Conservation (phyloP, 495 filamentous ascomycete genomes). For the Cercophora sp. region DNA sequence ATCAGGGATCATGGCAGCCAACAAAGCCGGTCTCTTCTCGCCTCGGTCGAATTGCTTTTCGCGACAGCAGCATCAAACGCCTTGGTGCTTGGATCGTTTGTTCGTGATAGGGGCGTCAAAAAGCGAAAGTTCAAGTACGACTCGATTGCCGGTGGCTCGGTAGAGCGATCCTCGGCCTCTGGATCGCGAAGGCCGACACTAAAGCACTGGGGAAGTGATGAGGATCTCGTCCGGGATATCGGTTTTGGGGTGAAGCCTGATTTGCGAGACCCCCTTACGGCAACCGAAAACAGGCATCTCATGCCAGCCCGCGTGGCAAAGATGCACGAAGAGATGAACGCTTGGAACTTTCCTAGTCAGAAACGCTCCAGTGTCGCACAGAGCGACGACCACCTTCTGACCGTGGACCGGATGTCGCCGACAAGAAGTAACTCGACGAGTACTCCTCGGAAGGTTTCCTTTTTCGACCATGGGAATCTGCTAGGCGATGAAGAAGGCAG, state of each 20-base stretch:
- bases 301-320: conserved; percentile 31
- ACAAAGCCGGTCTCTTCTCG: conserved; percentile 70
- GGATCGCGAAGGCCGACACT: conserved; percentile 43
- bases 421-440: conserved; percentile 31
- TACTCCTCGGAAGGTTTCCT: conserved; percentile 52
- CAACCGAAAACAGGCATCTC: conserved; percentile 15
- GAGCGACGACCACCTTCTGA: conserved; percentile 33
- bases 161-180: conserved; percentile 42
- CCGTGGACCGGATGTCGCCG: conserved; percentile 19
- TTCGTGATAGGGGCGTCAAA: conserved; percentile 73
- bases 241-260: conserved; percentile 64
- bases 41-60: conserved; percentile 73
- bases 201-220: conserved; percentile 78
- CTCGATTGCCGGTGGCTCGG: conserved; percentile 37
- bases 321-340: conserved; percentile 27
- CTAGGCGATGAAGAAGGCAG: conserved; percentile 40
- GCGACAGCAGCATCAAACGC: conserved; percentile 74
- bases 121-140: conserved; percentile 68
- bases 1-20: conserved; percentile 60
- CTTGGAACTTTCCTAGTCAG: conserved; percentile 37
- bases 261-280: conserved; percentile 40
- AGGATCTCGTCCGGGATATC: conserved; percentile 68
- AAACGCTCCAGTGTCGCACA: conserved; percentile 20
- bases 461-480: conserved; percentile 70
- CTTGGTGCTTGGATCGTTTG: conserved; percentile 76